phyloP scores from a whole-genome alignment of 108 stramenopile genomes.

The Cyclostephanos tholiformis region DNA sequence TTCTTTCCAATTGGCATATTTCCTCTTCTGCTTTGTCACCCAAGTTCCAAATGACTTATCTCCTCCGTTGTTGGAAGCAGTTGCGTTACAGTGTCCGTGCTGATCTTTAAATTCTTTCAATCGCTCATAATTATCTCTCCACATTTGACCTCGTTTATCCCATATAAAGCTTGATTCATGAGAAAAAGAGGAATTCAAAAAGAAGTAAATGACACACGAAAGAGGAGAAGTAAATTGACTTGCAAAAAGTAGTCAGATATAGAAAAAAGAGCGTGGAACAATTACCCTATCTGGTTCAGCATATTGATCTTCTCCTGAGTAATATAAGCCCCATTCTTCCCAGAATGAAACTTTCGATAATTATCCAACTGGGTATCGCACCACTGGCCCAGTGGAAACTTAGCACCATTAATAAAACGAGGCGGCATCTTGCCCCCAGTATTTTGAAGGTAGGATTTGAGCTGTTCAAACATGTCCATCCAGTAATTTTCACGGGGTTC shows the following conservation, averaged over 20 bases:
- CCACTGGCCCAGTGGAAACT: constrained; percentile 38
- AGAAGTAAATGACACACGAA: not conserved
- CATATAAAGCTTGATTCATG: constrained; percentile 25
- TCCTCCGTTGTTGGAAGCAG: constrained; percentile 17
- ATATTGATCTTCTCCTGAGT: constrained; percentile 47
- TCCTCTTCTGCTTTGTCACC: constrained; percentile 38
- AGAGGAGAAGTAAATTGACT: not conserved
- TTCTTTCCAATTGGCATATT: constrained; percentile 9
- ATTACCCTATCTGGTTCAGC: constrained; percentile 42
- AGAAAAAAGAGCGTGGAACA: not conserved
- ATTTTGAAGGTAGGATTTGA: constrained; percentile 28
- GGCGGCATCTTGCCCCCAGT: constrained; percentile 39
- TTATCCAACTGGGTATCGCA: constrained; percentile 44
- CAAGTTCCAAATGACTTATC: constrained; percentile 20
- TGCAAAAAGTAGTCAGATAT: not conserved
- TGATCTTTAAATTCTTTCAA: constrained; percentile 32
- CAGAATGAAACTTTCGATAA: constrained; percentile 27
- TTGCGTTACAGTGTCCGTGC: constrained; percentile 29
- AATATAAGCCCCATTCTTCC: constrained; percentile 32
- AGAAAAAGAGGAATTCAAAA: not conserved
- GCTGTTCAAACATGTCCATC: constrained; percentile 44
- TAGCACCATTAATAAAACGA: constrained; percentile 14
- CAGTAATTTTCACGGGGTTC: constrained; percentile 42
- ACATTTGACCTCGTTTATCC: constrained; percentile 30
- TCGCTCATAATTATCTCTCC: constrained; percentile 35